phyloP scores from a whole-genome alignment of 768 basidiomycete genomes.

The Calvatia gigantea region DNA sequence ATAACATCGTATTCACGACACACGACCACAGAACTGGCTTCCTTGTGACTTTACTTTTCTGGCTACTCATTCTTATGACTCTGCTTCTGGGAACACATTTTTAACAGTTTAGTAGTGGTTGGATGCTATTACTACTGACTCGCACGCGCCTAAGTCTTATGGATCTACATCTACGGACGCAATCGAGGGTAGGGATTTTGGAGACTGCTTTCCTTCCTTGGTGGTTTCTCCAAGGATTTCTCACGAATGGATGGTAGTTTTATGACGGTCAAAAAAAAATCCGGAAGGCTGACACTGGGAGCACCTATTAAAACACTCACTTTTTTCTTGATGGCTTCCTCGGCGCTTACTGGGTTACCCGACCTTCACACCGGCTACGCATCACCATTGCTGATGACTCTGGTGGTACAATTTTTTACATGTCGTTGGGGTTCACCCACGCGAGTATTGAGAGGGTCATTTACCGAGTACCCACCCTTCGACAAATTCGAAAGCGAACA shows the following conservation, averaged over 20 bases:
- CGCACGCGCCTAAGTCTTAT: neutral
- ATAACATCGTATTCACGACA: neutral
- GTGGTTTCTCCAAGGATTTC: neutral
- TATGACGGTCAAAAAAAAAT: neutral
- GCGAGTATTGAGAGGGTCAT: no score
- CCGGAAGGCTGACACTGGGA: neutral
- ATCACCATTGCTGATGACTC: neutral
- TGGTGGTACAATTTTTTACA: no score
- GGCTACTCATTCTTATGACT: neutral
- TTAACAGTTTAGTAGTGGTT: neutral
- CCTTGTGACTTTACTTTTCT: neutral
- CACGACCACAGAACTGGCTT: neutral
- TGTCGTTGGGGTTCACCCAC: no score
- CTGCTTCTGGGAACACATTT: neutral
- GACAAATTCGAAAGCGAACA: neutral
- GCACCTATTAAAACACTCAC: neutral
- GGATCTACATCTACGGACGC: neutral
- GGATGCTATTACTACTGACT: neutral
- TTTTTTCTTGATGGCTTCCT: neutral
- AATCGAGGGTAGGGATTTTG: neutral
- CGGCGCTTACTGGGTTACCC: neutral
- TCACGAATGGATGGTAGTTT: neutral
- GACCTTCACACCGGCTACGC: neutral
- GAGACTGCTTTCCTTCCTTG: neutral
- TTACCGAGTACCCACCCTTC: neutral